A percentile compares a stretch with the other conserved stretches of the same genome.
phyloP scores from a whole-genome alignment of 1,139 yeast genomes.

The Nakaseomyces delphensis region DNA sequence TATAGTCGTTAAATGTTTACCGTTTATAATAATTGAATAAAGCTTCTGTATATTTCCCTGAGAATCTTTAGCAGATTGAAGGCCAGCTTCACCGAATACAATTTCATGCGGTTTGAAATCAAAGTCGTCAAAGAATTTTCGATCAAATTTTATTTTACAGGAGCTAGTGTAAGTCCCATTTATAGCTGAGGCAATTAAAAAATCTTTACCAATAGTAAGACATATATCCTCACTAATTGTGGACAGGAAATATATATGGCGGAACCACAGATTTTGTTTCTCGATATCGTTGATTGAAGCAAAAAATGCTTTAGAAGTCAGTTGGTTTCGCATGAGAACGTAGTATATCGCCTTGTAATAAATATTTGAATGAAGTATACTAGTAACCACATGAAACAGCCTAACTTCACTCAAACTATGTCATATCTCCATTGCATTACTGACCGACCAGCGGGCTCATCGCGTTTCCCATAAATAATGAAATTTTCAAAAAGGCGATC shows the following conservation, averaged over 20 bases:
- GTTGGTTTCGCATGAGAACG: background rate
- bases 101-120: constrained; percentile 26
- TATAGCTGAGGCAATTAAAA: constrained; percentile 25
- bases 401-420: too few species aligned
- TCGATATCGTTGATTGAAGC: constrained; percentile 22
- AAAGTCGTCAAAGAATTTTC: constrained; percentile 23
- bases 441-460: too few species aligned
- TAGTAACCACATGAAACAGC: too few species aligned
- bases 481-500: too few species aligned
- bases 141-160: constrained; percentile 22
- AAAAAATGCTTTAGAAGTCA: constrained; percentile 23
- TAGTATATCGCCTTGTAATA: background rate
- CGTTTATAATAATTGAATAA: constrained; percentile 41
- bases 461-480: too few species aligned
- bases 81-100: constrained; percentile 29
- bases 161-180: constrained; percentile 27
- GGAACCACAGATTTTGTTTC: constrained; percentile 26
- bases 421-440: too few species aligned
- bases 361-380: too few species aligned
- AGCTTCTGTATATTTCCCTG: constrained; percentile 20
- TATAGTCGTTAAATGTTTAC: constrained; percentile 42
- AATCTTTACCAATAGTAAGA: constrained; percentile 24
- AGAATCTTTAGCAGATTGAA: constrained; percentile 24
- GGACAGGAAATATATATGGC: constrained; percentile 22
- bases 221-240: constrained; percentile 23